Base-by-base conservation (phyloP, 2,329 filamentous ascomycete genomes). In the Verticillium albo-atrum region DNA sequence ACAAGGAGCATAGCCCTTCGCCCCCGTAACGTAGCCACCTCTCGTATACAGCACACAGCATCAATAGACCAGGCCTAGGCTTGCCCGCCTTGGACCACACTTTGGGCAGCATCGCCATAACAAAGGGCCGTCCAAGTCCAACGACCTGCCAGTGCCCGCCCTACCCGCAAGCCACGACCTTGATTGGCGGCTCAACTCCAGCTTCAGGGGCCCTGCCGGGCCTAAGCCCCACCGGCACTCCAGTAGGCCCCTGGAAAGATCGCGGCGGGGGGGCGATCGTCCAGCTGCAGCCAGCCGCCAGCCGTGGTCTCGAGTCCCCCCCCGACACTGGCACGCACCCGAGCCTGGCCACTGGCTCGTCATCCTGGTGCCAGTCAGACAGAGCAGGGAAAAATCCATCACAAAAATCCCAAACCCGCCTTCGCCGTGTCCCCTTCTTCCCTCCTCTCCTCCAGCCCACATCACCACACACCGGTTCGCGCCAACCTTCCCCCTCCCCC, bases 391-490 rank as follows among this genome's bases (percentile, higher is more conserved):
- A 53, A 53, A 53, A 53, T 53, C 51, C 51, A 27, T 30, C 27
- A 53, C 25, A 53, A 53, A 53, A 53, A 14, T 27, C 51, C 57
- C 59, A 60, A 57, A 50, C 26, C 42, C 54, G 20, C 30, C 57
- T 60, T 61, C 60, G 28, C 50, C 55, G 54, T 56, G 53, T 56
- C 55, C 58, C 56, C 52, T 60, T 61, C 64, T 58, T 57, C 55
- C 61, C 56, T 52, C 60, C 59, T 56, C 57, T 61, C 56, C 54
- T 60, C 55, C 61, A 64, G 61, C 60, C 65, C 63, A 64, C 61
- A 61, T 62, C 63, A 61, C 58, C 58, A 62, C 76, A 75, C 76
- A 72, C 75, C 75, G 76, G 61, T 63, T 76, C 75, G 75, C 73
- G 76, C 72, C 77, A 78, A 78, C 75, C 28, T 37, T 57, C 52